Evolutionary conservation across 441 rosid species (phyloP).

Genomic region (Erodium texanum): DNA sequence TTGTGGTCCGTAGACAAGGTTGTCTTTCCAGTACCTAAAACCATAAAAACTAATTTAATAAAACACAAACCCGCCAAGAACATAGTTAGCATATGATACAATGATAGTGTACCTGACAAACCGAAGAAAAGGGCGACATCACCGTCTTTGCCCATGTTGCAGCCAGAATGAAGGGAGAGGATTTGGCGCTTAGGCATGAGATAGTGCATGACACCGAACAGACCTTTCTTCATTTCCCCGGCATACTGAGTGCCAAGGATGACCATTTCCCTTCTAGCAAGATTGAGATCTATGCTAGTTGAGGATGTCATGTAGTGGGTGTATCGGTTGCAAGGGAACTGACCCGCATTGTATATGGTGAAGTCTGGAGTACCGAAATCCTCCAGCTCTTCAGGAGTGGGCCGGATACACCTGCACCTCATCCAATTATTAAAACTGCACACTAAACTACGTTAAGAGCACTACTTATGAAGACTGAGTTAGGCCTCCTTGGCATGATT

Average conservation of each 20-base stretch:
- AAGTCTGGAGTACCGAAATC: slow-evolving; percentile 96
- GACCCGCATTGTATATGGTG: slow-evolving; percentile 97
- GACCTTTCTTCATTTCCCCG: slow-evolving; percentile 99
- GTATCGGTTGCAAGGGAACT: slow-evolving; percentile 97
- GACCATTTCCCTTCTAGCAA: slow-evolving; percentile 96
- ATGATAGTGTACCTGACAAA: slow-evolving; percentile 95
- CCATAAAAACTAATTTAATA: too few species aligned
- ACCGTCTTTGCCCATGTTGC: slow-evolving; percentile 99
- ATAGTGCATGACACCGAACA: slow-evolving; percentile 97
- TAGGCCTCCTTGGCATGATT: too few species aligned
- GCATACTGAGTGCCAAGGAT: slow-evolving; percentile 99
- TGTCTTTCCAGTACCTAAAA: slow-evolving; percentile 95
- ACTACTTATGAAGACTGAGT: too few species aligned
- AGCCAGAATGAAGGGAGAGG: slow-evolving; percentile 94
- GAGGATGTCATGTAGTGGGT: slow-evolving; percentile 99
- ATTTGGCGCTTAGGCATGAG: slow-evolving; percentile 98
- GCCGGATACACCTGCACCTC: slow-evolving; percentile 43
- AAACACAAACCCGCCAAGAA: too few species aligned
- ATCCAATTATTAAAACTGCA: too few species aligned
- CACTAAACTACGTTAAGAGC: too few species aligned
- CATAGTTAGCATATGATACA: too few species aligned
- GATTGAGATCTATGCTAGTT: slow-evolving; percentile 91
- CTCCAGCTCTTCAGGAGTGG: slow-evolving; percentile 98
- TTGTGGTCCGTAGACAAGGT: slow-evolving; percentile 93
- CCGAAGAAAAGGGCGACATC: slow-evolving; percentile 99